Base-by-base conservation (phyloP, 139 green algal genomes). In the Eudorina sp. region DNA sequence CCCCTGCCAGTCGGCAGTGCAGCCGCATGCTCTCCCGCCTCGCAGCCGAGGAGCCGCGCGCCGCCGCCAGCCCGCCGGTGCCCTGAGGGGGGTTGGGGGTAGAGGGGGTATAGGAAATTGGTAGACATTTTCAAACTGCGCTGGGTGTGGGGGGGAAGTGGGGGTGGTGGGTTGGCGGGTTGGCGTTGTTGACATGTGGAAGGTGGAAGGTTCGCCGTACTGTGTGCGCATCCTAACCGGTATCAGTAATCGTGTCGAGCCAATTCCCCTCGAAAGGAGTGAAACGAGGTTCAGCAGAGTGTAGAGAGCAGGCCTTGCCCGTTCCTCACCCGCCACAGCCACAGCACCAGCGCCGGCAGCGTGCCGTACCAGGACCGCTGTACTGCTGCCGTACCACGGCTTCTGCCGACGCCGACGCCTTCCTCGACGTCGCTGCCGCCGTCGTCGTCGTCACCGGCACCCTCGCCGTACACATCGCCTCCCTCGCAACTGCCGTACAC, bases 241-340 rank as follows among this genome's bases (percentile, higher is more conserved):
- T n/a, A n/a, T n/a, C n/a, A n/a, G n/a, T n/a, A n/a, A n/a, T n/a
- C n/a, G n/a, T n/a, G n/a, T n/a, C n/a, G n/a, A n/a, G n/a, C n/a
- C n/a, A n/a, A n/a, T n/a, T n/a, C n/a, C n/a, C n/a, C n/a, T n/a
- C n/a, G n/a, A n/a, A n/a, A n/a, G n/a, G n/a, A n/a, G n/a, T n/a
- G n/a, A n/a, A 16, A 60, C 51, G 51, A 60, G 13, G 51, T 13
- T 60, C 51, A 13, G 51, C 14, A 60, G 51, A 60, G 51, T 13
- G 8, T 25, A 60, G 14, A 69, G 7, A 69, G 60, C 60, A 36
- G 19, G 21, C 21, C 29, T 13, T 36, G 19, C 0, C 60, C 25
- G n/a, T n/a, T 6, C 29, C 74, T 82, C 74, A 82, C 74, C 74
- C 46, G 74, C 74, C 78, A 85, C 58, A 85, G 38, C 78, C 78